Conservation (phyloP, 352 stramenopile genomes). For the Phytophthora cajani region DNA sequence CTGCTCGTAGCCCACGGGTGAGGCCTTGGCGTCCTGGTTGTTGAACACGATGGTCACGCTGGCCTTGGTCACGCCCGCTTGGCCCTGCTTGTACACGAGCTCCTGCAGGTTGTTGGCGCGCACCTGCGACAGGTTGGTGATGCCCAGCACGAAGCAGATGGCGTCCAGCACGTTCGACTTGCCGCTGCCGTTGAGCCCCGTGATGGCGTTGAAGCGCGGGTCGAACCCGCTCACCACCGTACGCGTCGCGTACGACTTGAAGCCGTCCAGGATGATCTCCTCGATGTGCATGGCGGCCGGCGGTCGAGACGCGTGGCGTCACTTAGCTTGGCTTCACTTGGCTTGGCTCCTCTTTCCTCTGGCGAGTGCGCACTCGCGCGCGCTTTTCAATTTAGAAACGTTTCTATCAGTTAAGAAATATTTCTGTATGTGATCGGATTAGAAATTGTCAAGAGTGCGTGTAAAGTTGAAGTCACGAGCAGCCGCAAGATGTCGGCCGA, state of each 20-base stretch:
- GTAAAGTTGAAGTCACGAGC: slow-evolving; percentile 18
- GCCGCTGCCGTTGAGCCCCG: slow-evolving; percentile 98
- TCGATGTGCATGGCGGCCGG: slow-evolving; percentile 95
- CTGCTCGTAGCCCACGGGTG: slow-evolving; percentile 97
- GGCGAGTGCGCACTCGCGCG: not conserved
- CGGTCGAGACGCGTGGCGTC: not conserved
- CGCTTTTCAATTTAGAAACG: not conserved
- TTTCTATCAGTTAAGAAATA: not conserved
- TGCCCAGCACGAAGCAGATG: slow-evolving; percentile 99
- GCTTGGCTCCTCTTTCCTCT: not conserved
- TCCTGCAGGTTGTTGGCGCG: slow-evolving; percentile 98
- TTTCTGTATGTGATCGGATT: not conserved
- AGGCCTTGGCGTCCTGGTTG: slow-evolving; percentile 94
- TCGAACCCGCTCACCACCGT: slow-evolving; percentile 99
- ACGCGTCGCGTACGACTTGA: slow-evolving; percentile 99
- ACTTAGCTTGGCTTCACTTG: not conserved
- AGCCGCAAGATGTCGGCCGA: slow-evolving; percentile 56
- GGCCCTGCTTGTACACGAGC: slow-evolving; percentile 99
- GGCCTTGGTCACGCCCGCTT: slow-evolving; percentile 99
- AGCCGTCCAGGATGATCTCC: slow-evolving; percentile 99
- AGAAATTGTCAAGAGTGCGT: not conserved
- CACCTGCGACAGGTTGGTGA: slow-evolving; percentile 99
- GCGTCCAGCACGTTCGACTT: slow-evolving; percentile 99
- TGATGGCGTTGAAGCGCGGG: slow-evolving; percentile 99
- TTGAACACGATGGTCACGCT: slow-evolving; percentile 99